These are phyloP conservation scores for Coccomyxa sp. DNA, from an alignment of 139 green algal species.

Conservation along the genomic window DNA sequence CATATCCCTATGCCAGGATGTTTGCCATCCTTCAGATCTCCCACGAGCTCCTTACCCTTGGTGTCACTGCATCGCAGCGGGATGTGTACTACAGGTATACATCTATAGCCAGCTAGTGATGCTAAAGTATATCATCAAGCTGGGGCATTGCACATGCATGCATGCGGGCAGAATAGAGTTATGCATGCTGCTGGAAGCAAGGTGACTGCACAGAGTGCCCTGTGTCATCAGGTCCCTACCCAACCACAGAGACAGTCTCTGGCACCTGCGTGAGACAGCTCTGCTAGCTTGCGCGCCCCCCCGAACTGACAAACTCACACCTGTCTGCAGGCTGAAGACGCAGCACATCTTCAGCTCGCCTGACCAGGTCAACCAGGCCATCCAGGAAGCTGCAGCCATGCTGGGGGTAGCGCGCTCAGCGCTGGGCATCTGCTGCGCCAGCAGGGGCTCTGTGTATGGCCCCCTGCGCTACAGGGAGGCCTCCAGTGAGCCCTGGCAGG, in stretches of 20 bases:
- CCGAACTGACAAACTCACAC: no score
- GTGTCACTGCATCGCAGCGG: constrained; percentile 48
- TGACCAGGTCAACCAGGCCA: constrained; percentile 24
- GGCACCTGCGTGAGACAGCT: neutral
- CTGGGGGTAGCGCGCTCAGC: constrained; percentile 27
- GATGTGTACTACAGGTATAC: constrained; percentile 64
- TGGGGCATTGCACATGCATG: neutral
- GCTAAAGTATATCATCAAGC: neutral
- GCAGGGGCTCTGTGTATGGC: constrained; percentile 60
- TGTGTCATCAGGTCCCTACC: no score
- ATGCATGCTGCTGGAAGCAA: no score
- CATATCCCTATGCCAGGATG: constrained; percentile 32
- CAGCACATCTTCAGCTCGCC: neutral
- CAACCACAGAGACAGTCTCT: neutral
- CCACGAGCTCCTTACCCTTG: constrained; percentile 49
- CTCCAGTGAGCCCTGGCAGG: constrained; percentile 25
- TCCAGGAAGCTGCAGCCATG: constrained; percentile 54
- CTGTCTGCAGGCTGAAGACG: neutral
- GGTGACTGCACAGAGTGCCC: no score
- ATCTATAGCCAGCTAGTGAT: neutral
- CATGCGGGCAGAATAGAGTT: no score
- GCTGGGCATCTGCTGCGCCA: constrained; percentile 58
- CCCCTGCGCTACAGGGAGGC: constrained; percentile 44
- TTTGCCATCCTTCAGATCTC: constrained; percentile 45
- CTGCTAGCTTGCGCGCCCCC: no score